Base-by-base conservation (phyloP, 2,329 filamentous ascomycete genomes). In the Phaeoacremonium minimum region DNA sequence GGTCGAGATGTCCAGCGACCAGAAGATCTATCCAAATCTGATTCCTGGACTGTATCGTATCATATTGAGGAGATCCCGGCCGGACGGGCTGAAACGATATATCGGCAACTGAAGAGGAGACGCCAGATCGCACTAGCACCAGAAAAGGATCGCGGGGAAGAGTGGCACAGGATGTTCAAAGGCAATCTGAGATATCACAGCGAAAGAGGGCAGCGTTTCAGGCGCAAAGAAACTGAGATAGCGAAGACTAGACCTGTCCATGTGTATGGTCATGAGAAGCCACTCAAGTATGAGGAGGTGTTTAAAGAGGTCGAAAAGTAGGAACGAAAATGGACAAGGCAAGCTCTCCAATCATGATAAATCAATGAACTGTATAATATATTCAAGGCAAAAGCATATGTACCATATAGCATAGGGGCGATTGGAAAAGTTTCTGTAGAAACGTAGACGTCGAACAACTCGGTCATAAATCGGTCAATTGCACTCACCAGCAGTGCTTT, bases 11-110 rank as follows among this genome's bases (percentile, higher is more conserved):
- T 87, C 2, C 53, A 64, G 0, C 80, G 88, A 4, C 85, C 88
- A 0, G 45, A 60, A 2, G 47, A 67, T 0, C 55, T 83, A 31
- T 57, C 35, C 0, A 19, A 49, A 12, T 15, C 8, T 6, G 57
- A 54, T 40, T 79, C 45, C 51, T 96, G 90, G 90, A 57, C 64
- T 1, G 66, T 96, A n/a, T 79, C 93, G 48, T 96, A 95, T 59
- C 72, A 80, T 22, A 63, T 96, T 32, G 71, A 74, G 31, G 84
- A 90, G 45, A 65, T 89, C 3, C 35, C 59, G 0, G 45, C 30
- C 4, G 44, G 55, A 0, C 62, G 66, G 8, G 76, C 74, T 2
- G 58, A 57, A 41, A 58, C 38, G 1, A 56, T 85, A 16, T 88
- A 88, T 55, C 29, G 52, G 2, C 63, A 69, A 34, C 66, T 78